These are phyloP conservation scores for Thamnidium elegans DNA, from an alignment of 192 early-diverging fungal species.

Conservation along the genomic window DNA sequence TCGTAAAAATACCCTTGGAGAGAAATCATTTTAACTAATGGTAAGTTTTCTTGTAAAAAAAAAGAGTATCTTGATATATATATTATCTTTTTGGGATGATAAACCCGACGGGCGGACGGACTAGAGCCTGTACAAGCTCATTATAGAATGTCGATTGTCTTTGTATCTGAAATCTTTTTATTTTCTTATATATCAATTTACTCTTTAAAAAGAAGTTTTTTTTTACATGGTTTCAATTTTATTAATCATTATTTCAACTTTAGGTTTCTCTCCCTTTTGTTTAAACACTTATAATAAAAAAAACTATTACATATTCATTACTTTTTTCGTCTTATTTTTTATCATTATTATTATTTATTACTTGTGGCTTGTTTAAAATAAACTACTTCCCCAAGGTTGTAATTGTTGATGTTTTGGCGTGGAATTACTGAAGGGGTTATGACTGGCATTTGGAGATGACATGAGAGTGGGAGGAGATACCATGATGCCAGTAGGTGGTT, in stretches of 20 bases:
- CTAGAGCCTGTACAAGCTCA: conserved; percentile 33
- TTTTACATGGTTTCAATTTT: not conserved
- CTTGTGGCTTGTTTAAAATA: conserved; percentile 6
- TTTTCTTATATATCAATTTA: not conserved
- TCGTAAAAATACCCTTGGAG: not conserved
- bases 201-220: not conserved
- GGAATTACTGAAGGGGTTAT: not conserved
- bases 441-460: not conserved
- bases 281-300: too few species aligned
- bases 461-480: not conserved
- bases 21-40: not conserved
- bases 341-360: conserved; percentile 2
- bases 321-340: conserved; percentile 5
- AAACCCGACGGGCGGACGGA: conserved; percentile 31
- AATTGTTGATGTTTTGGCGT: not conserved
- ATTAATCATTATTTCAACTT: too few species aligned
- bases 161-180: conserved; percentile 6
- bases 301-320: too few species aligned
- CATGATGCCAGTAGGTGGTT: not conserved
- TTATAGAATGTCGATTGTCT: conserved; percentile 33
- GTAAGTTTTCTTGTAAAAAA: not conserved
- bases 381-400: conserved; percentile 14
- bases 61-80: not conserved
- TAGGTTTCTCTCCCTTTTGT: too few species aligned
- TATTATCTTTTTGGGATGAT: conserved; percentile 17